Base-by-base conservation (phyloP, 495 filamentous ascomycete species). In the Trichoderma orchidacearum region DNA sequence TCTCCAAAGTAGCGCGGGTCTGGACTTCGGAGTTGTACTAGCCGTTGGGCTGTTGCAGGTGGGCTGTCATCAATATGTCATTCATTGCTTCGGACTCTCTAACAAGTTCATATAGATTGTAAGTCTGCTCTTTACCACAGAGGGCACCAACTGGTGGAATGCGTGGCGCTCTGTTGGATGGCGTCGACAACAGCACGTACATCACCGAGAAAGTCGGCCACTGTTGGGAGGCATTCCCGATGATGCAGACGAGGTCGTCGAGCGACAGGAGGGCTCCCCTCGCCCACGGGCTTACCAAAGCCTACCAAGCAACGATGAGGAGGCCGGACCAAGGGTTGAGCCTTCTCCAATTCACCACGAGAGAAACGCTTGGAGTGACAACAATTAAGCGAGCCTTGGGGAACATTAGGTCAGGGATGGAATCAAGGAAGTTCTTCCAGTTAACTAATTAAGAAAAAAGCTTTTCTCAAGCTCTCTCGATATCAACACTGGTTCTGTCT, bases 21-120 rank as follows among this genome's bases (percentile, higher is more conserved):
- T 66, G 15, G 61, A 61, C 25, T 63, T 69, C 18, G 57, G 51
- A 1, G 54, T 68, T 6, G 63, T 59, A 8, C 23, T 69, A 2
- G 55, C 58, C 6, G 61, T 65, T 12, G 66, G 64, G 8, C 21
- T 71, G 18, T 52, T 71, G n/a, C 68, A 71, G 56, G 66, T 70
- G 35, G 30, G 54, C 45, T 23, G 25, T 13, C 18, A 4, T 11
- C 5, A 12, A 23, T 23, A 4, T 48, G 6, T 48, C 7, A 48
- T 48, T 6, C 2, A 17, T 25, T 3, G 2, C 11, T 48, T 3
- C 15, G 25, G 18, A 23, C 12, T 8, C 1, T 12, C 21, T 31
- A 25, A 29, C 23, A 12, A 48, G 41, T 15, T 18, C n/a, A 5
- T 13, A 25, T 18, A 56, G 54, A 45, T 45, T n/a, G 7, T 48